phyloP scores from a whole-genome alignment of 2,329 filamentous ascomycete species.

The Arthrinium phaeospermum region DNA sequence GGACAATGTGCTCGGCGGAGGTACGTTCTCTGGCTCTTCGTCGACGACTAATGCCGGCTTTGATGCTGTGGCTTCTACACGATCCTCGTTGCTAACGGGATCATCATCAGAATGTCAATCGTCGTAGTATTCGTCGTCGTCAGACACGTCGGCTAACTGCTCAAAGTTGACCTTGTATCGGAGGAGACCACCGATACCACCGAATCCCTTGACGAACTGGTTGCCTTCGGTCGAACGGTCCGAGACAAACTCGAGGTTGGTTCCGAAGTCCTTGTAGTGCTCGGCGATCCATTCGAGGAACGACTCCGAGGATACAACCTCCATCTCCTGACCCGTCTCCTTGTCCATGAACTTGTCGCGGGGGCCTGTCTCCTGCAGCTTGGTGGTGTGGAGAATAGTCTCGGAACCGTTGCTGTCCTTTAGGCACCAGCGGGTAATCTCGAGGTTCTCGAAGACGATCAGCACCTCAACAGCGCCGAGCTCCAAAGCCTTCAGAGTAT shows the following conservation, averaged over 20 bases:
- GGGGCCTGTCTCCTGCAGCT: constrained; percentile 76
- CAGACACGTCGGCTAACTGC: constrained; percentile 89
- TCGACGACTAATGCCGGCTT: constrained; percentile 46
- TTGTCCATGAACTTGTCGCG: constrained; percentile 93
- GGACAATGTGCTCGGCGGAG: constrained; percentile 44
- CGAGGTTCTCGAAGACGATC: constrained; percentile 97
- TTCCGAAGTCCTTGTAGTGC: constrained; percentile 97
- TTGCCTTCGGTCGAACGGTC: constrained; percentile 98
- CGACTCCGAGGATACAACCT: constrained; percentile 82
- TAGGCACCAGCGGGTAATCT: constrained; percentile 89
- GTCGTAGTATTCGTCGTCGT: constrained; percentile 91
- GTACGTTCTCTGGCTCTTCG: constrained; percentile 43
- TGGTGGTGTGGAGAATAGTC: constrained; percentile 84
- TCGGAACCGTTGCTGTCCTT: constrained; percentile 79
- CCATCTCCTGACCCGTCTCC: constrained; percentile 96
- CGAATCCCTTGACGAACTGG: constrained; percentile 99
- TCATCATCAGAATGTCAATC: constrained; percentile 53
- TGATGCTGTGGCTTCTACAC: constrained; percentile 64
- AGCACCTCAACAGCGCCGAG: constrained; percentile 92
- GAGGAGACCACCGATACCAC: constrained; percentile 95
- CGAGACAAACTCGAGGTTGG: constrained; percentile 94
- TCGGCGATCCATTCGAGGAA: constrained; percentile 99
- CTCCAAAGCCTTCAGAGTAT: constrained; percentile 95
- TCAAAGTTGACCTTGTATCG: constrained; percentile 99
- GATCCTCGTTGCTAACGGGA: constrained; percentile 89